Percentiles rank a stretch among this genome's conserved stretches.
phyloP scores from a whole-genome alignment of 768 basidiomycete genomes.

The Myochromella boudieri region DNA sequence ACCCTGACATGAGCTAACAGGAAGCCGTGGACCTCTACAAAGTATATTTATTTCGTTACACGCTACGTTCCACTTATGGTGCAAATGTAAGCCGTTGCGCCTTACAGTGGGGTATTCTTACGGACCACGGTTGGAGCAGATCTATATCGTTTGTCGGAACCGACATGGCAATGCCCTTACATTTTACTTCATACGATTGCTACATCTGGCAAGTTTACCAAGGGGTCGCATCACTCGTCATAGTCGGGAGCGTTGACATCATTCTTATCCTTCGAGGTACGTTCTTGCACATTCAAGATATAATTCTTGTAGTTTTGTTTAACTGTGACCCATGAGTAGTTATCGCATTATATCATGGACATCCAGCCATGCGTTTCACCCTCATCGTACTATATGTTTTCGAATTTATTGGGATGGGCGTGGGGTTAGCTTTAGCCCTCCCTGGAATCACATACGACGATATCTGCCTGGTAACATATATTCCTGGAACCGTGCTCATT shows the following conservation, averaged over 20 bases:
- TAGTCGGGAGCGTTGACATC: slow-evolving; percentile 34
- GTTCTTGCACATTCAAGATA: background rate
- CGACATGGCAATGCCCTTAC: slow-evolving; percentile 32
- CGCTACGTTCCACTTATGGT: slow-evolving; percentile 37
- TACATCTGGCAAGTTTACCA: slow-evolving; percentile 45
- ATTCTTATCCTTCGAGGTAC: slow-evolving; percentile 40
- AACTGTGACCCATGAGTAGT: slow-evolving; percentile 21
- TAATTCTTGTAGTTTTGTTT: background rate
- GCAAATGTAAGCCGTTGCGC: slow-evolving; percentile 29
- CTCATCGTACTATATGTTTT: slow-evolving; percentile 24
- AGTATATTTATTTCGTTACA: slow-evolving; percentile 34
- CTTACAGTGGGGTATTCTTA: background rate
- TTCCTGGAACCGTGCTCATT: slow-evolving; percentile 28
- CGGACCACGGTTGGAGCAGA: slow-evolving; percentile 17
- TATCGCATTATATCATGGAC: slow-evolving; percentile 39
- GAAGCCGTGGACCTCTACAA: slow-evolving; percentile 32
- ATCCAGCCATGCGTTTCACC: slow-evolving; percentile 22
- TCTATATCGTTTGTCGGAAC: slow-evolving; percentile 35
- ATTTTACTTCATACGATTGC: slow-evolving; percentile 38
- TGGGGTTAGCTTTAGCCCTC: slow-evolving; percentile 27
- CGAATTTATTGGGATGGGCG: slow-evolving; percentile 30
- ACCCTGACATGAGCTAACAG: slow-evolving; percentile 15
- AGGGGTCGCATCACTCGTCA: slow-evolving; percentile 28
- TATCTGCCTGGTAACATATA: slow-evolving; percentile 27
- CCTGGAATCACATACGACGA: slow-evolving; percentile 32